Conservation (phyloP, 371 early-diverging fungal genomes). For the Rhizopus stolonifer region DNA sequence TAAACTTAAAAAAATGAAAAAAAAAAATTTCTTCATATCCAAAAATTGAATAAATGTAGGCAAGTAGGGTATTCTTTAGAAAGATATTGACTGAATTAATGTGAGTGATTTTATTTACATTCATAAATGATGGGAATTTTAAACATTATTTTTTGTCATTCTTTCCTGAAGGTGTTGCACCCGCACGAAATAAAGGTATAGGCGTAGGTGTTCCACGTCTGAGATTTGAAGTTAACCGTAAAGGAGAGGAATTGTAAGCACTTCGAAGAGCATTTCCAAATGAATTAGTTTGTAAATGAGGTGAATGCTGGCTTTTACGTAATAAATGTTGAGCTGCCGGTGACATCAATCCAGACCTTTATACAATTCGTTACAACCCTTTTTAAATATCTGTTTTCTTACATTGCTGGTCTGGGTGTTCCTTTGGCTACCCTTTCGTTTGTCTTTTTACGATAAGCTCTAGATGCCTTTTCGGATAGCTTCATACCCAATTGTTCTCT, state of each 20-base stretch:
- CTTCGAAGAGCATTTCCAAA: slow-evolving; percentile 44
- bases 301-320: slow-evolving; percentile 27
- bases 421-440: slow-evolving; percentile 21
- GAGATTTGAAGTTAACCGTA: slow-evolving; percentile 2
- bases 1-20: slow-evolving; percentile 3
- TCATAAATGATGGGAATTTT: too few relatives aligned
- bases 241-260: slow-evolving; percentile 27
- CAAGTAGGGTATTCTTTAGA: too few relatives aligned
- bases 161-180: slow-evolving; percentile 28
- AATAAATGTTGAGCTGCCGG: slow-evolving; percentile 50
- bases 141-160: not conserved
- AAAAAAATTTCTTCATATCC: not conserved
- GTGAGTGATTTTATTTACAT: too few relatives aligned
- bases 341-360: slow-evolving; percentile 39
- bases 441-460: slow-evolving; percentile 48
- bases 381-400: not conserved
- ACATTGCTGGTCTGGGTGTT: slow-evolving; percentile 28
- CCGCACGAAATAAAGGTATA: slow-evolving; percentile 40
- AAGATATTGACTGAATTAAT: too few relatives aligned
- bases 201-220: slow-evolving; percentile 39
- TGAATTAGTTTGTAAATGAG: slow-evolving; percentile 14
- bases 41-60: too few relatives aligned
- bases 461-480: slow-evolving; percentile 65
- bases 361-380: not conserved
- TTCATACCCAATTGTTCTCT: slow-evolving; percentile 67